phyloP scores from a whole-genome alignment of 495 filamentous ascomycete genomes.

The Pyrenula massariospora region DNA sequence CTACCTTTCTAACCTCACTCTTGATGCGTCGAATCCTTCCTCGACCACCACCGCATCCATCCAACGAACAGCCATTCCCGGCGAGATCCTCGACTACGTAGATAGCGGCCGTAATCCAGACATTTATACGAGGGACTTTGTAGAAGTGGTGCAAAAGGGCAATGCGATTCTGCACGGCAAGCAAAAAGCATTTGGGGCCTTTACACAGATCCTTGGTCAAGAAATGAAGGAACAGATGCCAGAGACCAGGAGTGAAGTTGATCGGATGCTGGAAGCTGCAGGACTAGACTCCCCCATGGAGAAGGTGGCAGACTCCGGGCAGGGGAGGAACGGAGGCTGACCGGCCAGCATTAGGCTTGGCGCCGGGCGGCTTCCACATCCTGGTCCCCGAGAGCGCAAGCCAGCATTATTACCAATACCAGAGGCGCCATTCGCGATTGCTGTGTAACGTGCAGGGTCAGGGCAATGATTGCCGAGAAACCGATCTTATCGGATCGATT shows the following conservation, averaged over 20 bases:
- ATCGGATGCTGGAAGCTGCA: slow-evolving; percentile 41
- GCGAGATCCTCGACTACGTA: slow-evolving; percentile 89
- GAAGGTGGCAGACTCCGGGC: background rate
- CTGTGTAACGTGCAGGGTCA: too few species aligned
- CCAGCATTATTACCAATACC: too few species aligned
- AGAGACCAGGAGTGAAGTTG: slow-evolving; percentile 61
- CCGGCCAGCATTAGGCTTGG: too few species aligned
- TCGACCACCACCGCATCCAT: slow-evolving; percentile 33
- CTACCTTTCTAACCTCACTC: slow-evolving; percentile 10
- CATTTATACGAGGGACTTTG: slow-evolving; percentile 96
- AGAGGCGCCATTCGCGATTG: too few species aligned
- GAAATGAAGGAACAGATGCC: slow-evolving; percentile 73
- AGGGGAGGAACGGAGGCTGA: background rate
- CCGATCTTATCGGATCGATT: too few species aligned
- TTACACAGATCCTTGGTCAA: slow-evolving; percentile 69
- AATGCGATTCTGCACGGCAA: slow-evolving; percentile 84
- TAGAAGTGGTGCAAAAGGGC: slow-evolving; percentile 71
- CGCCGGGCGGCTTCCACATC: too few species aligned
- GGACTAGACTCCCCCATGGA: slow-evolving; percentile 6
- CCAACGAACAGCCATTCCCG: slow-evolving; percentile 47
- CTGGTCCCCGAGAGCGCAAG: too few species aligned
- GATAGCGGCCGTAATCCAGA: slow-evolving; percentile 90
- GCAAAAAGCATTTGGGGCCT: slow-evolving; percentile 63
- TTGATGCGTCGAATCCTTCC: slow-evolving; percentile 22
- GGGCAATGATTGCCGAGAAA: too few species aligned